Conservation (phyloP, 495 filamentous ascomycete genomes). For the Acidomyces sp. region DNA sequence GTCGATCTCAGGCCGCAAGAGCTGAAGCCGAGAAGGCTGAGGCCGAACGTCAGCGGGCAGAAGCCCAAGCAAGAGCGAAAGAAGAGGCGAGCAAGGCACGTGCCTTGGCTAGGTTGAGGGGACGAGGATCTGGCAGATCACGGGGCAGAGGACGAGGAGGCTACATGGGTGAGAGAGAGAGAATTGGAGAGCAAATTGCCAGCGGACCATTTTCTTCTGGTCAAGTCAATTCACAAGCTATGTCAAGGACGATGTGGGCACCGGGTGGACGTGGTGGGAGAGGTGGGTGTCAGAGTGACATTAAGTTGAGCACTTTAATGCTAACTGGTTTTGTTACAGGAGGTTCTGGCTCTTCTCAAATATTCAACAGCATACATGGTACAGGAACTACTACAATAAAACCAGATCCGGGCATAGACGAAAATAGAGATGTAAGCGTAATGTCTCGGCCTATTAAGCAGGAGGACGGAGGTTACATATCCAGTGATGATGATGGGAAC, state of each 20-base stretch:
- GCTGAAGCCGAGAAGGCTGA: slow-evolving; percentile 18
- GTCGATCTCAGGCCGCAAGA: slow-evolving; percentile 7
- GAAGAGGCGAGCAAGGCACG: slow-evolving; percentile 3
- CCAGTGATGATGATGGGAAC: slow-evolving; percentile 21
- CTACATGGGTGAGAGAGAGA: slow-evolving; percentile 10
- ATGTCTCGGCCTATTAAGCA: slow-evolving; percentile 8
- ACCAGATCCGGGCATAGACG: slow-evolving; percentile 4
- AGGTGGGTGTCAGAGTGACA: not conserved
- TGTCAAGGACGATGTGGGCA: slow-evolving; percentile 5
- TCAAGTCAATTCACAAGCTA: slow-evolving; percentile 10
- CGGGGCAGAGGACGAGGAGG: slow-evolving; percentile 10
- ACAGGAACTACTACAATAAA: not conserved
- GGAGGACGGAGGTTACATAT: slow-evolving; percentile 27
- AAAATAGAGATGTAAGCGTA: slow-evolving; percentile 6
- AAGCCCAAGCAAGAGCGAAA: slow-evolving; percentile 12
- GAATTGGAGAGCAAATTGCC: slow-evolving; percentile 3
- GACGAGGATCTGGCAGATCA: slow-evolving; percentile 2
- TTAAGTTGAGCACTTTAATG: slow-evolving; percentile 1
- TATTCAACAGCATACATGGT: no score
- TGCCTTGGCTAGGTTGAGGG: slow-evolving; percentile 3
- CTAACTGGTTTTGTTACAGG: no score
- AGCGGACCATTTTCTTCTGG: slow-evolving; percentile 26
- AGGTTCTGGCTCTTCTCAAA: no score
- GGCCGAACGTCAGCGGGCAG: slow-evolving; percentile 12
- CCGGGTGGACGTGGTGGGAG: slow-evolving; percentile 1